Percentiles rank a stretch among this genome's conserved stretches.
These are phyloP conservation scores for Tuber melanosporum DNA, from an alignment of 495 filamentous ascomycete species.

Conservation along the genomic window DNA sequence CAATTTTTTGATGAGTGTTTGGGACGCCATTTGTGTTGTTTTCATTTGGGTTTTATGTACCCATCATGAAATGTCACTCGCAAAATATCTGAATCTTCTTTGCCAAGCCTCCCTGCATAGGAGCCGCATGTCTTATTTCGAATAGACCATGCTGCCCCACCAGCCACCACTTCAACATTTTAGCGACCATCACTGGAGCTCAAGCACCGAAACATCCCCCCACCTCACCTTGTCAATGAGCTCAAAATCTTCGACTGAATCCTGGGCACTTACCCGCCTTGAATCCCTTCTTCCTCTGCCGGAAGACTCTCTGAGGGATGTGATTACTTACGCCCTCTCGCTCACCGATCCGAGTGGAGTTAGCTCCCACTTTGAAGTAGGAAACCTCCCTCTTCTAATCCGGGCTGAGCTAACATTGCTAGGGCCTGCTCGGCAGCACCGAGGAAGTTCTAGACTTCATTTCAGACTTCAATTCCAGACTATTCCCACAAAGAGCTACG, in stretches of 20 bases:
- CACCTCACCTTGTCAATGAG: background rate
- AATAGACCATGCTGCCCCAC: background rate
- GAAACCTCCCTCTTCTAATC: background rate
- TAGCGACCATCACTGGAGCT: background rate
- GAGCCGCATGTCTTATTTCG: background rate
- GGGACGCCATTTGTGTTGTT: background rate
- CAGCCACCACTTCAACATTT: background rate
- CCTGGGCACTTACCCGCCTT: slow-evolving; percentile 58
- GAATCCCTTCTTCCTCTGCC: slow-evolving; percentile 74
- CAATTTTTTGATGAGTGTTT: background rate
- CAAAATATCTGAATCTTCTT: background rate
- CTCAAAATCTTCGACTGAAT: slow-evolving; percentile 44
- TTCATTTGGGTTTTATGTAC: background rate
- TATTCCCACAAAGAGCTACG: slow-evolving; percentile 38
- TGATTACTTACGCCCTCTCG: slow-evolving; percentile 69
- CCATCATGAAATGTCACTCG: background rate
- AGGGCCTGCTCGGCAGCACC: slow-evolving; percentile 77
- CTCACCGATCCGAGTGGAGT: slow-evolving; percentile 64
- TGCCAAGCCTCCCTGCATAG: background rate
- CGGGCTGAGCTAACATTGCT: background rate
- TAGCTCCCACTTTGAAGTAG: slow-evolving; percentile 66
- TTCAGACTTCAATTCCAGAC: slow-evolving; percentile 74
- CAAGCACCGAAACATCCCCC: background rate
- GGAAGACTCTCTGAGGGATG: slow-evolving; percentile 70
- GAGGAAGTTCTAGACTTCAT: slow-evolving; percentile 85